Percentiles rank a stretch among this genome's conserved stretches.
These are phyloP conservation scores for Sugiyamaella novakii DNA, from an alignment of 1,139 yeast genomes.

Conservation along the genomic window DNA sequence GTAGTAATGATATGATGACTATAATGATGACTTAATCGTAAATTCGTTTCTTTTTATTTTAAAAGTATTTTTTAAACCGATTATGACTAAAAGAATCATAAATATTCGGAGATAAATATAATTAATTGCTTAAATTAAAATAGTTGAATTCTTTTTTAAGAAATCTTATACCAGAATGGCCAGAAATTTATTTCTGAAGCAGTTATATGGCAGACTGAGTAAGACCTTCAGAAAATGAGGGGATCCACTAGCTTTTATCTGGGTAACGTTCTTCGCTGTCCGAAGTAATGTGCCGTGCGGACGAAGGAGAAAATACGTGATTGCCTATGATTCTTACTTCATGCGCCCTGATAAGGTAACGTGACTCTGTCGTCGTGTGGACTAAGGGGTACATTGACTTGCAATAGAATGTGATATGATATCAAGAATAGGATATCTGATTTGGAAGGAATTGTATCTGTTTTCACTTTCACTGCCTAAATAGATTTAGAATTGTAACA, in stretches of 20 bases:
- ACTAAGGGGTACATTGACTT: no score
- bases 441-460: no score
- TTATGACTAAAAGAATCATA: background rate
- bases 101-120: background rate
- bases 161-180: background rate
- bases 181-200: background rate
- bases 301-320: slow-evolving; percentile 10
- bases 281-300: slow-evolving; percentile 15
- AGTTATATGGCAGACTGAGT: no score
- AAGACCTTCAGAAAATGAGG: background rate
- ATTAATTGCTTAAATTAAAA: background rate
- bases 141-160: background rate
- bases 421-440: no score
- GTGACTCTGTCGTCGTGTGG: no score
- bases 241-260: no score
- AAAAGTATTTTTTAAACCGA: no score
- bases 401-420: no score
- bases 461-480: no score
- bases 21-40: background rate
- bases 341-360: slow-evolving; percentile 13
- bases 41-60: background rate
- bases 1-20: background rate
- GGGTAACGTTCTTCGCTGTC: no score
- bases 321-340: slow-evolving; percentile 12
- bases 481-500: no score